Evolutionary conservation across 2,329 filamentous ascomycete genomes (phyloP).

Genomic region (Aspergillus sp.): DNA sequence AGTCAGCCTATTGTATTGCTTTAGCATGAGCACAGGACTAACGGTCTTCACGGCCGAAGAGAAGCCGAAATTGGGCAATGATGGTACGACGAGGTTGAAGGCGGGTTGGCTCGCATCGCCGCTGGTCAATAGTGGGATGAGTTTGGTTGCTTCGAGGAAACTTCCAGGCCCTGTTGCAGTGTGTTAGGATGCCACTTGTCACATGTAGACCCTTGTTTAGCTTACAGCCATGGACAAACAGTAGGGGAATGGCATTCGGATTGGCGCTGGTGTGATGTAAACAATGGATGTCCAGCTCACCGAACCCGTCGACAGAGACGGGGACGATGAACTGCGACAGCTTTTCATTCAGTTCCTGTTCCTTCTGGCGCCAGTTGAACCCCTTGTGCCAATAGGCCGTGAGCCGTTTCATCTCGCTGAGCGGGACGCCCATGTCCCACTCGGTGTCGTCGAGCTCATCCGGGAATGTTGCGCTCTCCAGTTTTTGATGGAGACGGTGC

Average conservation of each 20-base stretch:
- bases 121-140: conserved; percentile 47
- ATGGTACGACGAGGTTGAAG: conserved; percentile 55
- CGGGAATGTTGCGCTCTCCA: conserved; percentile 55
- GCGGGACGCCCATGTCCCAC: conserved; percentile 61
- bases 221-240: conserved; percentile 66
- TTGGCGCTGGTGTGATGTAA: conserved; percentile 56
- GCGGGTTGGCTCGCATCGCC: conserved; percentile 38
- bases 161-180: conserved; percentile 56
- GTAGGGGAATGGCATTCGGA: conserved; percentile 58
- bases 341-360: conserved; percentile 56
- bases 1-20: not conserved
- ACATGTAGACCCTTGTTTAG: not conserved
- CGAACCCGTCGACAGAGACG: conserved; percentile 59
- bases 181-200: not conserved
- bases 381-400: conserved; percentile 55
- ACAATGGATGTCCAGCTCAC: conserved; percentile 62
- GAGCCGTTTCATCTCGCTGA: conserved; percentile 57
- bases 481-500: conserved; percentile 55
- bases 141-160: conserved; percentile 55
- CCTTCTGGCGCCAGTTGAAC: conserved; percentile 62
- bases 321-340: conserved; percentile 59
- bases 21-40: not conserved
- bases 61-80: conserved; percentile 58
- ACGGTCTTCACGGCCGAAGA: conserved; percentile 43
- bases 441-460: conserved; percentile 53